Evolutionary conservation across 2,329 filamentous ascomycete genomes (phyloP).

Genomic region (Fusarium albidum): DNA sequence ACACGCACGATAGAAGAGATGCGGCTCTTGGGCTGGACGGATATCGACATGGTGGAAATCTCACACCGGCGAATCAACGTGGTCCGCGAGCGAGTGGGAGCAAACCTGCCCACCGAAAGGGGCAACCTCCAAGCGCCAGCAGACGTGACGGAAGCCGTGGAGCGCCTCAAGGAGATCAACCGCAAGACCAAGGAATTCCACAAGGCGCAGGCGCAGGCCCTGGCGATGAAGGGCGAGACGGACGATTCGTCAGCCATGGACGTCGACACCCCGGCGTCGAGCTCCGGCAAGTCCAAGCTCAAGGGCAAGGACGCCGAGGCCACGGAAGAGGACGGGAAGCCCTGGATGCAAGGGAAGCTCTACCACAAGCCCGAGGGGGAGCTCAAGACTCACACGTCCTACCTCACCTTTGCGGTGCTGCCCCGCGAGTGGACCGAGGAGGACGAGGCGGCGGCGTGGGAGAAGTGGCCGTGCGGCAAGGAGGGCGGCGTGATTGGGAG

Average conservation of each 20-base stretch:
- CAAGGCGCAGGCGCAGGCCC: conserved; percentile 45
- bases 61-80: conserved; percentile 82
- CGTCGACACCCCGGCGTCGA: conserved; percentile 43
- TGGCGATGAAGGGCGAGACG: conserved; percentile 20
- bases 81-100: conserved; percentile 79
- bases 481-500: conserved; percentile 62
- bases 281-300: conserved; percentile 34
- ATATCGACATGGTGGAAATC: conserved; percentile 94
- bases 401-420: conserved; percentile 90
- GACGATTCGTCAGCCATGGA: conserved; percentile 52
- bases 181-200: conserved; percentile 73
- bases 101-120: conserved; percentile 70
- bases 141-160: conserved; percentile 81
- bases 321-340: conserved; percentile 50
- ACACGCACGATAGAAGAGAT: conserved; percentile 84
- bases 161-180: conserved; percentile 77
- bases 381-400: conserved; percentile 96
- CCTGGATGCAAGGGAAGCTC: conserved; percentile 79
- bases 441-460: conserved; percentile 75
- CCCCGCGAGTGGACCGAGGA: conserved; percentile 86
- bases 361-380: conserved; percentile 86
- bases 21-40: conserved; percentile 84
- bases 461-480: conserved; percentile 69
- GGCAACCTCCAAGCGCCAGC: conserved; percentile 75
- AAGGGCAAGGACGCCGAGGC: conserved; percentile 38